These are phyloP conservation scores for Podochytrium sp. DNA, from an alignment of 192 early-diverging fungal species.

Conservation along the genomic window DNA sequence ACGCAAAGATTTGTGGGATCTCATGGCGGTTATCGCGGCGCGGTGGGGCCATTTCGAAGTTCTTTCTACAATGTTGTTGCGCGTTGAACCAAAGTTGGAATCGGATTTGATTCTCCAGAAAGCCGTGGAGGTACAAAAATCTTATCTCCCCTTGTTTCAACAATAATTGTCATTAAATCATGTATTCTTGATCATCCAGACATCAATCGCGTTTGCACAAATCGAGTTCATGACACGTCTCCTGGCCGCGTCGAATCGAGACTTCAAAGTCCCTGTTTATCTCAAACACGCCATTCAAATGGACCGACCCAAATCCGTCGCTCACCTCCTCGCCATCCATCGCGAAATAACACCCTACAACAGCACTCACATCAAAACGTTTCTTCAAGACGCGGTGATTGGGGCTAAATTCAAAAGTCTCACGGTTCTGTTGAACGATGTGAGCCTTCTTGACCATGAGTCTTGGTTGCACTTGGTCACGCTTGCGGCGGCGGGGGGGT, in stretches of 20 bases:
- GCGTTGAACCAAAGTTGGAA: background rate
- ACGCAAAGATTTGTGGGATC: slow-evolving; percentile 1
- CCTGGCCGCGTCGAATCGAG: background rate
- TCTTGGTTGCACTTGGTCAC: slow-evolving; percentile 1
- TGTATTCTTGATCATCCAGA: background rate
- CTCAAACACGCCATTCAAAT: background rate
- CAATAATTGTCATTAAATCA: background rate
- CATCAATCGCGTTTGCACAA: background rate
- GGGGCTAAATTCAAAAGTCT: slow-evolving; percentile 19
- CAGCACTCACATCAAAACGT: background rate
- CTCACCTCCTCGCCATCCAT: background rate
- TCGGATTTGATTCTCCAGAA: background rate
- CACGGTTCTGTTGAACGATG: background rate
- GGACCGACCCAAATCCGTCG: background rate
- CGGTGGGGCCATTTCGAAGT: slow-evolving; percentile 2
- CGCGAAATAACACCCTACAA: background rate
- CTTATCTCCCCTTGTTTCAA: background rate
- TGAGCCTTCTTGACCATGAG: background rate
- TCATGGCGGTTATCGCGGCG: slow-evolving; percentile 3
- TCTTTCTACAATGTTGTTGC: background rate
- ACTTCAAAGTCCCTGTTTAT: background rate
- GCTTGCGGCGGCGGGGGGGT: background rate
- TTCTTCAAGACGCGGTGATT: background rate
- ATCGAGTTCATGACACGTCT: background rate
- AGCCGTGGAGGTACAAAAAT: background rate